These are phyloP conservation scores for Coriolopsis trogii DNA, from an alignment of 1,284 basidiomycete species.

Conservation along the genomic window DNA sequence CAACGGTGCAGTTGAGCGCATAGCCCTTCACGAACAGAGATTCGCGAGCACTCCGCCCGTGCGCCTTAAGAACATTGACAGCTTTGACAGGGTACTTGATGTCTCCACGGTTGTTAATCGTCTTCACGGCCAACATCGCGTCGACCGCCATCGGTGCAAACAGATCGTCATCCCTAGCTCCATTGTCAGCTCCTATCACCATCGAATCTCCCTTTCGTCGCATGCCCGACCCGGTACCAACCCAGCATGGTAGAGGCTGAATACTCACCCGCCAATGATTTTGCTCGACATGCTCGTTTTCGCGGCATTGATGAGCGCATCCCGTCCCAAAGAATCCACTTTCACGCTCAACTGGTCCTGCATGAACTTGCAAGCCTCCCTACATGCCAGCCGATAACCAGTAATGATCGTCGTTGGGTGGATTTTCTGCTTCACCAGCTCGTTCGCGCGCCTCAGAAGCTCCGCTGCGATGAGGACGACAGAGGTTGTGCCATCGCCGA, in stretches of 20 bases:
- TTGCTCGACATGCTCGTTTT: constrained; percentile 99
- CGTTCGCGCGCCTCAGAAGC: constrained; percentile 93
- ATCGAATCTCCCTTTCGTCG: neutral
- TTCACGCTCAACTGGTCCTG: constrained; percentile 97
- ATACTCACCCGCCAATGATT: constrained; percentile 90
- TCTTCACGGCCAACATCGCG: constrained; percentile 98
- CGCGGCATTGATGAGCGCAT: constrained; percentile 94
- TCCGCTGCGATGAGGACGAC: constrained; percentile 98
- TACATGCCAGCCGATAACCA: constrained; percentile 96
- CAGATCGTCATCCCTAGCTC: constrained; percentile 85
- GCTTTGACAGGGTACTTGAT: constrained; percentile 99
- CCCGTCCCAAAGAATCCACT: constrained; percentile 89
- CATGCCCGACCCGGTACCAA: neutral
- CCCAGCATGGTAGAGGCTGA: neutral
- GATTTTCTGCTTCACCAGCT: constrained; percentile 97
- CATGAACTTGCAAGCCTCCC: constrained; percentile 98
- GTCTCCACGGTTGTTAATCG: constrained; percentile 93
- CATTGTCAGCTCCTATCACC: constrained; percentile 8
- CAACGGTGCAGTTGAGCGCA: constrained; percentile 98
- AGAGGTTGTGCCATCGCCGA: constrained; percentile 98
- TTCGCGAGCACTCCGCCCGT: constrained; percentile 95
- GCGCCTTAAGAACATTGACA: constrained; percentile 99
- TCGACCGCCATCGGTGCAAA: constrained; percentile 99
- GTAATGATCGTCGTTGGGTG: constrained; percentile 99
- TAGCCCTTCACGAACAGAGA: constrained; percentile 96